These are phyloP conservation scores for Conoideocrella luteorostrata DNA, from an alignment of 2,329 filamentous ascomycete genomes.

Conservation along the genomic window DNA sequence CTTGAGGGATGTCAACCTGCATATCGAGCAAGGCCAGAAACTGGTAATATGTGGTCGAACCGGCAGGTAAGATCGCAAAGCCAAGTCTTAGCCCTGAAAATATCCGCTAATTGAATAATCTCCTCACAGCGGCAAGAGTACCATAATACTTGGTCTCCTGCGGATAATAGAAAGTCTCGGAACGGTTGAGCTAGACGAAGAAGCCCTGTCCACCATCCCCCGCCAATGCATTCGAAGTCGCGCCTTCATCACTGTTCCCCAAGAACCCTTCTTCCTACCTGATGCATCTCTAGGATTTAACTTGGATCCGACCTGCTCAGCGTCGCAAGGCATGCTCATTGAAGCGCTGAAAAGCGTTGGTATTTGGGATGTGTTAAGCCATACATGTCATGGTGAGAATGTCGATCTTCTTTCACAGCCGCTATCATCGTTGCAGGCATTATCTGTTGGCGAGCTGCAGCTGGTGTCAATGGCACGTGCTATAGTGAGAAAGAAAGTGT, in stretches of 20 bases:
- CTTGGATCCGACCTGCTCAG: conserved; percentile 12
- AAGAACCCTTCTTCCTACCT: conserved; percentile 19
- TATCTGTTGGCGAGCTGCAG: conserved; percentile 23
- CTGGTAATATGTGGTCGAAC: conserved; percentile 19
- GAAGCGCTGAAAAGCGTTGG: too few species aligned
- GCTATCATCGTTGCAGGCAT: conserved; percentile 18
- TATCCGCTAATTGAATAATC: conserved; percentile 7
- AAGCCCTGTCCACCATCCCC: conserved; percentile 17
- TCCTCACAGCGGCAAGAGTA: conserved; percentile 20
- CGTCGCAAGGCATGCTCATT: conserved; percentile 5
- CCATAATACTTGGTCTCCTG: conserved; percentile 14
- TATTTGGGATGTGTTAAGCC: too few species aligned
- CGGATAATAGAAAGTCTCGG: conserved; percentile 16
- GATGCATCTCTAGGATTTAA: conserved; percentile 15
- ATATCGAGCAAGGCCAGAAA: conserved; percentile 14
- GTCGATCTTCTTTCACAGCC: conserved; percentile 17
- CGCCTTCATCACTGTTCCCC: conserved; percentile 24
- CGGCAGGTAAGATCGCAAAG: conserved; percentile 15
- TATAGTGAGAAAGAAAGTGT: not conserved
- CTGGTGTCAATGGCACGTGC: conserved; percentile 26
- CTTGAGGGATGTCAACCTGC: conserved; percentile 12
- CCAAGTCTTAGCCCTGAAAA: not conserved
- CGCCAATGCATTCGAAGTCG: conserved; percentile 19
- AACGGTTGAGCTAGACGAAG: conserved; percentile 21
- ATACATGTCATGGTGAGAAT: not conserved